Conservation (phyloP, 1,139 yeast genomes). For the Scheffersomyces quercinus region DNA sequence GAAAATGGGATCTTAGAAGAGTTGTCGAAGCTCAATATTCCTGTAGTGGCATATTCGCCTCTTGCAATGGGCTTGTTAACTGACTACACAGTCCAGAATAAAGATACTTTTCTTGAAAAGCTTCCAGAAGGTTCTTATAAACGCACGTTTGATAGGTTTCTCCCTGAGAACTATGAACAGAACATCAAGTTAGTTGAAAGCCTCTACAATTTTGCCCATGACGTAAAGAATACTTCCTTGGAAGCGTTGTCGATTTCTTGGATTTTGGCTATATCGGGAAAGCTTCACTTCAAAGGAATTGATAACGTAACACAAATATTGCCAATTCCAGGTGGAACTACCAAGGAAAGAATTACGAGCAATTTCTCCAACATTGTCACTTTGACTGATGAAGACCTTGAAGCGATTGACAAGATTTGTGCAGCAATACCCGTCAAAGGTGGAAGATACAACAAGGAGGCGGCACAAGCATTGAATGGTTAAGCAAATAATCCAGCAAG, state of each 20-base stretch:
- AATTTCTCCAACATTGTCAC: conserved; percentile 48
- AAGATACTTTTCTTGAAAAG: conserved; percentile 31
- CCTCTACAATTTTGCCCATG: conserved; percentile 51
- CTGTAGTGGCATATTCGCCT: conserved; percentile 80
- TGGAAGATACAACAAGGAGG: conserved; percentile 40
- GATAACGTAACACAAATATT: conserved; percentile 54
- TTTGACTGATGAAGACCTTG: conserved; percentile 55
- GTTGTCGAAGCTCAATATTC: conserved; percentile 47
- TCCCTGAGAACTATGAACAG: conserved; percentile 52
- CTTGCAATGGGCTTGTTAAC: conserved; percentile 75
- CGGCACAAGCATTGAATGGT: conserved; percentile 3
- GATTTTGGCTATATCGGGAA: conserved; percentile 46
- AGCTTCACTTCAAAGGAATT: conserved; percentile 29
- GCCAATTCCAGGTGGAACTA: conserved; percentile 79
- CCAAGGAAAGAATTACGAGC: conserved; percentile 56
- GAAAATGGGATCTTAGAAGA: conserved; percentile 63
- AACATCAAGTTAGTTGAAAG: conserved; percentile 50
- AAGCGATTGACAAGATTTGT: conserved; percentile 46
- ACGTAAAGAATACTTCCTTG: conserved; percentile 45
- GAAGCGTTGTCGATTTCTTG: conserved; percentile 77
- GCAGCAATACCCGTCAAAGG: conserved; percentile 45
- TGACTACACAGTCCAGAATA: conserved; percentile 49
- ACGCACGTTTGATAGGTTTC: conserved; percentile 55
- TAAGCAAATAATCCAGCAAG: neutral
- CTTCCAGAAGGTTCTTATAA: conserved; percentile 59